These are phyloP conservation scores for Avena atlantica DNA, from an alignment of 176 grass and related monocot species.

Conservation along the genomic window DNA sequence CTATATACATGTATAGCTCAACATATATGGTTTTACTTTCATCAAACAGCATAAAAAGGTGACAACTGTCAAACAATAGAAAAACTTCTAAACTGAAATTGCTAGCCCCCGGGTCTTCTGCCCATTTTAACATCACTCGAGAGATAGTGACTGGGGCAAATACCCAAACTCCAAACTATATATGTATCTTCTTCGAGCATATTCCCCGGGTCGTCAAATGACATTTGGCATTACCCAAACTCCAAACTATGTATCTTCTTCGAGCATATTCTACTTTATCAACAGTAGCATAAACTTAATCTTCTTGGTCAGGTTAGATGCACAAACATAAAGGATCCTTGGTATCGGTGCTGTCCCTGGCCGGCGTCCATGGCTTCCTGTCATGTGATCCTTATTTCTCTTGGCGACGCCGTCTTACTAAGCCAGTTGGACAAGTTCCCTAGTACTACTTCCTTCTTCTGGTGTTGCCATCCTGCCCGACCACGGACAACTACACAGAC, in stretches of 20 bases:
- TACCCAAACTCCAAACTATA: background rate
- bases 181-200: background rate
- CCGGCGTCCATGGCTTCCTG: too few species aligned
- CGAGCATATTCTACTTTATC: background rate
- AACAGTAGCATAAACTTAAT: background rate
- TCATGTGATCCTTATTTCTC: too few species aligned
- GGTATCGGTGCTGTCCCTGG: too few species aligned
- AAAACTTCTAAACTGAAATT: background rate
- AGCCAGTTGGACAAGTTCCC: too few species aligned
- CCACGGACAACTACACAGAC: too few species aligned
- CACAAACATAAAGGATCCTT: background rate
- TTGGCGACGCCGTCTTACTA: too few species aligned
- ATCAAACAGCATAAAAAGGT: background rate
- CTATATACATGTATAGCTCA: too few species aligned
- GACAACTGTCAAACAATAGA: background rate
- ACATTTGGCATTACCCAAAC: background rate
- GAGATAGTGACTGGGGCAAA: conserved; percentile 9
- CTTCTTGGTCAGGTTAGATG: background rate
- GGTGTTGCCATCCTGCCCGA: too few species aligned
- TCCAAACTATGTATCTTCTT: background rate
- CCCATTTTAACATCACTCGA: background rate
- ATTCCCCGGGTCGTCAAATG: background rate
- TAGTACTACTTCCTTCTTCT: too few species aligned
- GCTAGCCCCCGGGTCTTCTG: background rate
- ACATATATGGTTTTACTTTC: background rate